These are phyloP conservation scores for Aciculoconidium aculeatum DNA, from an alignment of 805 yeast genomes.

Conservation along the genomic window DNA sequence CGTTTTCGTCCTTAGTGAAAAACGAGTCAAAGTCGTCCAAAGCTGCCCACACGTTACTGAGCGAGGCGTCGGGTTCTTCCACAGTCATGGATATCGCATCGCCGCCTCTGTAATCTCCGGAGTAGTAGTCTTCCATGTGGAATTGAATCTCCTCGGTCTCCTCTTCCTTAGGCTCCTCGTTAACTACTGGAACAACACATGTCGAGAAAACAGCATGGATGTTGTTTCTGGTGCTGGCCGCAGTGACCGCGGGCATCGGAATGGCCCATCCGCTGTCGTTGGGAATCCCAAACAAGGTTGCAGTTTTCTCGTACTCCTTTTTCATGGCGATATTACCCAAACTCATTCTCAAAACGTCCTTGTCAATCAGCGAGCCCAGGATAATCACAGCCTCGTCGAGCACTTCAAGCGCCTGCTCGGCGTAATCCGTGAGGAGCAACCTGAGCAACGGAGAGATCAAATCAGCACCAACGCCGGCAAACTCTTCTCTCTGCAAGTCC, in stretches of 20 bases:
- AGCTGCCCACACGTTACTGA: constrained; percentile 90
- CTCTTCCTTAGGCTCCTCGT: constrained; percentile 26
- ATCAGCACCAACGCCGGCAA: constrained; percentile 91
- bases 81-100: constrained; percentile 46
- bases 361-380: constrained; percentile 88
- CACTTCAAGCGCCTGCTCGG: constrained; percentile 84
- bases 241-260: constrained; percentile 89
- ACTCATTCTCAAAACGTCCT: constrained; percentile 86
- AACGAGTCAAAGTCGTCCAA: constrained; percentile 84
- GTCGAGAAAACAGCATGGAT: constrained; percentile 94
- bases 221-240: constrained; percentile 83
- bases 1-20: constrained; percentile 56
- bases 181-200: constrained; percentile 45
- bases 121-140: constrained; percentile 55
- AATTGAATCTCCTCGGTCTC: constrained; percentile 43
- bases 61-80: constrained; percentile 65
- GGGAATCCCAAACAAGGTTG: constrained; percentile 91
- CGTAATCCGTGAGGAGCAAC: constrained; percentile 73
- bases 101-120: constrained; percentile 19
- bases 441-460: constrained; percentile 84
- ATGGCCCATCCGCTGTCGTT: constrained; percentile 96
- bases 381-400: constrained; percentile 78
- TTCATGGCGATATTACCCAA: constrained; percentile 75
- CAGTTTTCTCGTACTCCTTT: constrained; percentile 78
- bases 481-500: constrained; percentile 71